Percentiles rank a stretch among this genome's conserved stretches.
Evolutionary conservation across 495 filamentous ascomycete species (phyloP).

Genomic region (Penicillium odoratum): DNA sequence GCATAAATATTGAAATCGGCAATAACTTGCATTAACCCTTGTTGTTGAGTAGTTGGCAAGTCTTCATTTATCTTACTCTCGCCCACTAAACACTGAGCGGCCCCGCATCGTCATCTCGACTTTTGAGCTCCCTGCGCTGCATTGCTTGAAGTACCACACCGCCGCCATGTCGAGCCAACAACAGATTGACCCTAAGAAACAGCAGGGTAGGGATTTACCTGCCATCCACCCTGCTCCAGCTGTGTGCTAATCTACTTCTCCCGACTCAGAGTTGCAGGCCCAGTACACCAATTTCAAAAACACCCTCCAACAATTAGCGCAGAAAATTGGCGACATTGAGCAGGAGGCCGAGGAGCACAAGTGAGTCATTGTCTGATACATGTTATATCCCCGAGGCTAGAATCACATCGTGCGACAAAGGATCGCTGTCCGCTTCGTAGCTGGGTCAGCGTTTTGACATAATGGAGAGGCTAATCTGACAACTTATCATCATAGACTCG

Average conservation of each 20-base stretch:
- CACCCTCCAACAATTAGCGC: slow-evolving; percentile 85
- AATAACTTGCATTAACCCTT: not conserved
- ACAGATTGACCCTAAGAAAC: slow-evolving; percentile 63
- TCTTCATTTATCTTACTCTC: slow-evolving; percentile 12
- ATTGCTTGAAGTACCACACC: slow-evolving; percentile 16
- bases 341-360: slow-evolving; percentile 97
- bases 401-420: not conserved
- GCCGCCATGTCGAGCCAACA: slow-evolving; percentile 45
- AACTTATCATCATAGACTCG: slow-evolving; percentile 62
- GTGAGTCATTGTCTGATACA: slow-evolving; percentile 52
- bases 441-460: not conserved
- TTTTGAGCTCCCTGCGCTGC: slow-evolving; percentile 27
- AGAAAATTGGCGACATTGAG: slow-evolving; percentile 96
- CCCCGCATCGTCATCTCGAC: slow-evolving; percentile 40
- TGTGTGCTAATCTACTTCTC: slow-evolving; percentile 17
- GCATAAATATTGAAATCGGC: not conserved
- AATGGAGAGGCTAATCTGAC: slow-evolving; percentile 17
- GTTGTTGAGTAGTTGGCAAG: not conserved
- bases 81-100: slow-evolving; percentile 23
- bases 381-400: not conserved
- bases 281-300: slow-evolving; percentile 97
- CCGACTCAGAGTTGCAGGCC: slow-evolving; percentile 69
- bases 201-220: slow-evolving; percentile 67
- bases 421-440: not conserved
- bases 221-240: not conserved